Evolutionary conservation across 352 stramenopile species (phyloP), one percentile per base, ranked within the genome.

Genomic region (Globisporangium canariense): DNA sequence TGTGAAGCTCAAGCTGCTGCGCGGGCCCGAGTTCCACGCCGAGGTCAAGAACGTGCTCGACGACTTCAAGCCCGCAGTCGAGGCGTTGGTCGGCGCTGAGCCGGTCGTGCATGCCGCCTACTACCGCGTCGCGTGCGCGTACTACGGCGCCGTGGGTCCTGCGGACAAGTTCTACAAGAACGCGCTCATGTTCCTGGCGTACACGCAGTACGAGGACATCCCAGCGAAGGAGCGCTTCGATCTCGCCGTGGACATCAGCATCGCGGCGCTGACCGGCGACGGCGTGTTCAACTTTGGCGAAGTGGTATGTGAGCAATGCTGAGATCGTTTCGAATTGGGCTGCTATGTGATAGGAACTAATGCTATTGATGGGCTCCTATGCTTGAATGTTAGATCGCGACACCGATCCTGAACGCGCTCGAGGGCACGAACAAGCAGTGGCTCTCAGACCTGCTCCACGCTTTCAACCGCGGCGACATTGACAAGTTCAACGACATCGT

Each of bases 211-310:
- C 64, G 94, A 98, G 57, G 80, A 91, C 52, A 89, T 98, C 62
- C 78, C 79, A 7, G 61, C 76, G 2, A 71, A 86, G 16, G 89
- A 97, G 57, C 79, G 89, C 45, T 95, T 93, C 60, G 73, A 90
- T 20, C 68, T 99, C 51, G 96, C 97, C 0, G 87, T 96, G 14
- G 96, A 99, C 81, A 86, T 99, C 58, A 94, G 86, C 76, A 86
- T 99, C 49, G 95, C 97, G 9, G 96, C 97, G 40, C 82, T 99
- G 45, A 98, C 96, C 20, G 97, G 94, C 46, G 93, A 99, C 50
- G 93, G 94, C 20, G 96, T 99, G 2, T 99, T 98, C 79, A 99
- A 99, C 81, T 98, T 99, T 72, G 97, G 97, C 50, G 96, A 99
- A 93, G 92, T 99, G 64, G 88, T 98, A 53, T 41, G 86, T 59